Base-by-base conservation (phyloP, 106 monocot species). In the Dendrobium nobile region DNA sequence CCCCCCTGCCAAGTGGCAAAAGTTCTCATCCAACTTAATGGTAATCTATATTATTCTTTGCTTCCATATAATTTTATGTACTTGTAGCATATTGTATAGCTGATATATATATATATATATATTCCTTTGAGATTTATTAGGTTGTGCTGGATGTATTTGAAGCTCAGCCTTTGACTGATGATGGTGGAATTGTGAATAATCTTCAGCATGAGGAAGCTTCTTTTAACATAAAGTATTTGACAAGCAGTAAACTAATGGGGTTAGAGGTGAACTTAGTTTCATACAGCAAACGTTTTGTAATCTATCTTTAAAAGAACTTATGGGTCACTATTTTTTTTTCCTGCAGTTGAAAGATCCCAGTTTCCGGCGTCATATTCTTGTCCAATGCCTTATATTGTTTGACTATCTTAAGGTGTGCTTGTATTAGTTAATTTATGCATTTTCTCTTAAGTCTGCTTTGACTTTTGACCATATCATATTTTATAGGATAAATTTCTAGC, bases 181-280 rank as follows among this genome's bases (percentile, higher is more conserved):
- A 99, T 85, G 99, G 95, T 88, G 95, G 91, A 77, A 93, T 90
- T 89, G 81, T 65, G 43, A 95, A 93, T 83, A 90, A 85, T 89
- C 83, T 99, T 79, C 88, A 89, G 47, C 88, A 98, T 72, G 95
- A 96, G 74, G 87, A 91, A 84, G 85, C 93, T 77, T 82, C 89
- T 90, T 99, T 99, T 78, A 95, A 88, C 82, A 95, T 95, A 45
- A 99, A 99, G 79, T 99, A 99, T 85, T 89, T 99, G 67, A 99
- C 99, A 64, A 95, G 99, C 84, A 99, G 92, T 80, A 99, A 99
- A 84, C 70, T 99, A 73, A 95, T 99, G 99, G 95, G 99, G 7
- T 89, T 99, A 86, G 95, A 99, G 97, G 97, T 97, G 84, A 78
- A 41, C 58, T 80, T 79, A 64, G 41, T 73, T 76, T 76, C 48